Conservation (phyloP, 2,329 filamentous ascomycete genomes). For the Aspergillus neotritici region DNA sequence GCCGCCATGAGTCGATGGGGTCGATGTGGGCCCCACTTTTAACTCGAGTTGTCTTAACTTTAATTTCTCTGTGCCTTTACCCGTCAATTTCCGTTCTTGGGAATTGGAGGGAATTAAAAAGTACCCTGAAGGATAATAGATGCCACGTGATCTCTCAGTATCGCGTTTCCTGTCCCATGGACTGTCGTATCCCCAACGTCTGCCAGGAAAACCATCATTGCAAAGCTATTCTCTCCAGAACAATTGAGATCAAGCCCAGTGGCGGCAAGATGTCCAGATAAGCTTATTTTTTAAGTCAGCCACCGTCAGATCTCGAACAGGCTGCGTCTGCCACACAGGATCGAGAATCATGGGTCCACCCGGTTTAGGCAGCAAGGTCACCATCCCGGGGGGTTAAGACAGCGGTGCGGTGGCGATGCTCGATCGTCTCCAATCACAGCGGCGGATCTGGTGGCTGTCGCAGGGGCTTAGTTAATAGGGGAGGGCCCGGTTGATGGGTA, state of each 20-base stretch:
- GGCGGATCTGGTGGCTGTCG: not conserved
- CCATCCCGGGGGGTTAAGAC: not conserved
- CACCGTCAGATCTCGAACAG: not conserved
- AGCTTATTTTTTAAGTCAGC: constrained; percentile 15
- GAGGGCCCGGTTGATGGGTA: not conserved
- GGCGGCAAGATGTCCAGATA: constrained; percentile 7
- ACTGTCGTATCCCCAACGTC: not conserved
- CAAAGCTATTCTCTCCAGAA: not conserved
- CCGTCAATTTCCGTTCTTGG: constrained; percentile 3
- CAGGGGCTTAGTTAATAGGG: constrained; percentile 5
- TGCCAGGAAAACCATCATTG: not conserved
- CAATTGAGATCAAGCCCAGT: not conserved
- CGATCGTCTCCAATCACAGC: constrained; percentile 1
- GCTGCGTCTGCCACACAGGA: constrained; percentile 6
- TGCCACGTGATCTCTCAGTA: constrained; percentile 4
- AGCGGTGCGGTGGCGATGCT: not conserved
- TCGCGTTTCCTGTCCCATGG: not conserved
- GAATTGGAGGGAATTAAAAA: no score
- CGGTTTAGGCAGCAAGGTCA: constrained; percentile 11
- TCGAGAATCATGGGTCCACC: constrained; percentile 8
- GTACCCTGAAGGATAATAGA: not conserved
- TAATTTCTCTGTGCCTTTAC: not conserved
- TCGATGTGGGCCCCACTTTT: not conserved
- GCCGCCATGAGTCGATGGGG: not conserved
- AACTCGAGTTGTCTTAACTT: constrained; percentile 2